Evolutionary conservation across 2,329 filamentous ascomycete species (phyloP), one percentile per base, ranked within the genome.

Genomic region (Epichloe amarillans): DNA sequence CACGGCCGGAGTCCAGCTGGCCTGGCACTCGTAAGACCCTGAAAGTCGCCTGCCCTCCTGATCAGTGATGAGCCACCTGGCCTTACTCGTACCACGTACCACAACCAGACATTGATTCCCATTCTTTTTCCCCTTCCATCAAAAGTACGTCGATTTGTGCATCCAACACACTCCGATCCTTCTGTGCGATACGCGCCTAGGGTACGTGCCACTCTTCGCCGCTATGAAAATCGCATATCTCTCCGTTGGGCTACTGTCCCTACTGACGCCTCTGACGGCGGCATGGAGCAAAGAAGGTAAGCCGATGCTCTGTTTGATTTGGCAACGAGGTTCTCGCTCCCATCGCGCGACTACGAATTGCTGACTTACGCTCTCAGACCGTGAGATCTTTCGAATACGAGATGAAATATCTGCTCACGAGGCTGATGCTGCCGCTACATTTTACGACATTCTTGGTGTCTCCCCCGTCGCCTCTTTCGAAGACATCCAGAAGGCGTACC

Each of bases 321-420:
- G 33, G 30, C 12, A 6, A 19, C 36, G 19, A 10, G 10, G 21
- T 14, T 26, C 30, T 21, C 42, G 44, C 19, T 6, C 17, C 3
- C n/a, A 23, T n/a, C 5, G 7, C 37, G n/a, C 30, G 5, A 11
- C 33, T 8, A 10, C 37, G 41, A 46, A 46, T 36, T 26, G 42
- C 43, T 50, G 46, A 47, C 11, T n/a, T 19, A 4, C n/a, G 23
- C 39, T 43, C 45, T 30, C 62, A 94, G 93, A 98, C 70, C 88
- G 94, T 65, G 93, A 98, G 71, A 97, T 98, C 72, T 98, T 98
- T 74, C 86, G 89, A 60, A 77, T 98, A 55, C 84, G 84, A 63
- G 89, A 96, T 71, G 93, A 97, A 66, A 79, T 98, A 51, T 70
- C 80, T 43, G 73, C 82, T 57, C 87, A 96, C 66, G 88, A 96